phyloP scores from a whole-genome alignment of 495 filamentous ascomycete genomes.

The Sporormia fimetaria region DNA sequence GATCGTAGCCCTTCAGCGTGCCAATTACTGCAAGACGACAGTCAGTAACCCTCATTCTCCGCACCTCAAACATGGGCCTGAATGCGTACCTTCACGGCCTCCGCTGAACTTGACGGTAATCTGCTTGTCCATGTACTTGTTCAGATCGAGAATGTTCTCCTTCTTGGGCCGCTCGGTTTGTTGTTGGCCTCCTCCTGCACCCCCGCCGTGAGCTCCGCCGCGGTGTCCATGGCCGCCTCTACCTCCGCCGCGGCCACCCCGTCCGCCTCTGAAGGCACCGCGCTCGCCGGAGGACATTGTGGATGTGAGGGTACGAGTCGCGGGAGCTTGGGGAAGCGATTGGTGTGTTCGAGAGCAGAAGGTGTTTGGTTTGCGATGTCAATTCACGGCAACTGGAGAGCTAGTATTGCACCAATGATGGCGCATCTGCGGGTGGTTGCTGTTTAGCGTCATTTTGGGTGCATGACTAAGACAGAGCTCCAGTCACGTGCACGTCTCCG shows the following conservation, averaged over 20 bases:
- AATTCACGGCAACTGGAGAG: too few relatives aligned
- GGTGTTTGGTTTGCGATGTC: neutral
- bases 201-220: constrained; percentile 34
- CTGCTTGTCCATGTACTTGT: constrained; percentile 92
- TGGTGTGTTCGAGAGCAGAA: neutral
- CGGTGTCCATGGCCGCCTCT: constrained; percentile 33
- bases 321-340: too few relatives aligned
- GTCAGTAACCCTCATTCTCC: constrained; percentile 2
- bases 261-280: constrained; percentile 38
- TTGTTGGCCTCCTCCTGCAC: constrained; percentile 39
- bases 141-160: constrained; percentile 92
- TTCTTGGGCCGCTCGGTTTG: constrained; percentile 81
- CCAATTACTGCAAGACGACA: constrained; percentile 55
- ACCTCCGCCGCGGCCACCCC: constrained; percentile 35
- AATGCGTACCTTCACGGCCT: constrained; percentile 68
- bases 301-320: too few relatives aligned
- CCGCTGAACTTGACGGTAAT: constrained; percentile 94
- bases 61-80: too few relatives aligned
- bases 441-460: too few relatives aligned
- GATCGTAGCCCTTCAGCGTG: constrained; percentile 86
- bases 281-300: constrained; percentile 15
- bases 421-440: too few relatives aligned
- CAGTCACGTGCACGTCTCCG: neutral
- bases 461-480: constrained; percentile 1
- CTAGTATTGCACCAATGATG: too few relatives aligned